A percentile compares a stretch with the other conserved stretches of the same genome.
These are phyloP conservation scores for Colletotrichum sp. DNA, from an alignment of 2,329 filamentous ascomycete genomes.

Conservation along the genomic window DNA sequence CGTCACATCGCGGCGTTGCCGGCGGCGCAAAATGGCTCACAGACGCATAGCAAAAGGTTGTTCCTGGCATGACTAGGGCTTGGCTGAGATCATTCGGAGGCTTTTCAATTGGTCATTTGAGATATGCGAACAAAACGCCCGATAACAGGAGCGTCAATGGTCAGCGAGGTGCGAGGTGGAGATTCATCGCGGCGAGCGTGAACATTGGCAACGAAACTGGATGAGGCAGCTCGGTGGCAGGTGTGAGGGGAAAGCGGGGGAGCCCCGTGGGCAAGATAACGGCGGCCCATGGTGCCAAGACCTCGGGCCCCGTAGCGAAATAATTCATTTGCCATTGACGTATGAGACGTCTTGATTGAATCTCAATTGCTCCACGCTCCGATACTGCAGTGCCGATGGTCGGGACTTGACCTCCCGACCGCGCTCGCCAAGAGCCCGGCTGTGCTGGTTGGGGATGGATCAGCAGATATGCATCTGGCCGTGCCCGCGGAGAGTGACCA, in stretches of 20 bases:
- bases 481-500: neutral
- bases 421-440: neutral
- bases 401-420: neutral
- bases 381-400: constrained; percentile 9
- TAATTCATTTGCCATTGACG: constrained; percentile 9
- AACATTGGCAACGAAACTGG: constrained; percentile 25
- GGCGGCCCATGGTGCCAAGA: constrained; percentile 8
- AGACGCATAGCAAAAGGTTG: neutral
- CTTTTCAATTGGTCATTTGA: neutral
- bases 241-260: constrained; percentile 22
- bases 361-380: neutral
- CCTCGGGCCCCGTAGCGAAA: neutral
- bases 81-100: constrained; percentile 13
- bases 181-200: neutral
- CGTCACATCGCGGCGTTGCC: neutral
- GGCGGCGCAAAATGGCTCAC: neutral
- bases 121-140: neutral
- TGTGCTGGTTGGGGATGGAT: neutral
- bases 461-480: neutral
- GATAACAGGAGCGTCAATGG: neutral
- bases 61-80: constrained; percentile 1
- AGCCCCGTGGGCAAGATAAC: constrained; percentile 9
- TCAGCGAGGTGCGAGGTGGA: neutral
- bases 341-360: neutral
- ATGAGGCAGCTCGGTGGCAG: constrained; percentile 19